Percentiles rank a stretch among this genome's conserved stretches.
Conservation (phyloP, 805 yeast species). For the Kuraishia hungarica region DNA sequence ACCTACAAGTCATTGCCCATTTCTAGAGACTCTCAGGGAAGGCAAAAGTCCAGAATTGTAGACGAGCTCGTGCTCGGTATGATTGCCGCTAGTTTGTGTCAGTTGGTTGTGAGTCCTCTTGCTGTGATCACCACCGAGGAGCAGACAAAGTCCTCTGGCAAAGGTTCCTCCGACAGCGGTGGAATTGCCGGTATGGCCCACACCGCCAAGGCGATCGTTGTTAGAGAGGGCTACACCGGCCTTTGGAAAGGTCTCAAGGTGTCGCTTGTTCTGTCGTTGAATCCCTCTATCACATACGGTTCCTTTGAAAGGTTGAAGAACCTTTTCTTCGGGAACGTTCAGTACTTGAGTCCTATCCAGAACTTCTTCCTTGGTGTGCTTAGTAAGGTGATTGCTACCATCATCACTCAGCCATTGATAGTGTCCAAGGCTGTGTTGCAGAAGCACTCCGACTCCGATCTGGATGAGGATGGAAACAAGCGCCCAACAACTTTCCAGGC, state of each 20-base stretch:
- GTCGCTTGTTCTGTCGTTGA: slow-evolving; percentile 64
- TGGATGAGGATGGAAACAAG: slow-evolving; percentile 20
- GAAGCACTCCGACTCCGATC: slow-evolving; percentile 23
- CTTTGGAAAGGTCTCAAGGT: slow-evolving; percentile 84
- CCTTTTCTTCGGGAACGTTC: slow-evolving; percentile 31
- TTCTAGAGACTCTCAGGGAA: neutral
- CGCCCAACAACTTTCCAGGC: slow-evolving; percentile 51
- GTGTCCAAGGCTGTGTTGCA: slow-evolving; percentile 80
- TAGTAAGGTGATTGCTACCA: slow-evolving; percentile 72
- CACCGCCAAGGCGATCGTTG: slow-evolving; percentile 41
- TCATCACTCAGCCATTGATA: slow-evolving; percentile 77
- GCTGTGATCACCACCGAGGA: slow-evolving; percentile 58
- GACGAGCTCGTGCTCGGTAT: slow-evolving; percentile 72
- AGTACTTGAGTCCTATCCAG: slow-evolving; percentile 47
- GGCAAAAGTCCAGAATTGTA: slow-evolving; percentile 1
- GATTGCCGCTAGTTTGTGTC: slow-evolving; percentile 75
- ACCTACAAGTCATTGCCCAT: slow-evolving; percentile 30
- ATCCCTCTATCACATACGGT: slow-evolving; percentile 85
- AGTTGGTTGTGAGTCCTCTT: slow-evolving; percentile 75
- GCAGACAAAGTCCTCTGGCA: slow-evolving; percentile 34
- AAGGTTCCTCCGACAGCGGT: neutral
- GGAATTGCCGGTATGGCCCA: slow-evolving; percentile 18
- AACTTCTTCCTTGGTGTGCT: slow-evolving; percentile 70
- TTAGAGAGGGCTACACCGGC: slow-evolving; percentile 60
- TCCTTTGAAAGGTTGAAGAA: slow-evolving; percentile 61